Evolutionary conservation across 306 rosid species (phyloP).

Genomic region (Lotus japonicus): DNA sequence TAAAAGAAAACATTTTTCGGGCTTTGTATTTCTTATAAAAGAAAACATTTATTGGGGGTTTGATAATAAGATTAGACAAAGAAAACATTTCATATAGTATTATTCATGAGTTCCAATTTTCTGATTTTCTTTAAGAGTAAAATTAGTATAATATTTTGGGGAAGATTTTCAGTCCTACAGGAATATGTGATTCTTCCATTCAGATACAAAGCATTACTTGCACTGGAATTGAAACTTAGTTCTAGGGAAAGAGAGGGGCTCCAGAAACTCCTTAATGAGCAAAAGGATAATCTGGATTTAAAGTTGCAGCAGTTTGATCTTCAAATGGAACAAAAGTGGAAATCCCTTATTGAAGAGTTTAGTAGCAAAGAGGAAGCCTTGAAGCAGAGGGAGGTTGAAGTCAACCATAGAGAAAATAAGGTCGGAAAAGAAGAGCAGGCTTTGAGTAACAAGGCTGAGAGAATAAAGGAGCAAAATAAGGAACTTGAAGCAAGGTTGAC

Average conservation of each 20-base stretch:
- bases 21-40: too few relatives aligned
- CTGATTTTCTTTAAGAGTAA: too few relatives aligned
- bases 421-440: conserved; percentile 62
- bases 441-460: conserved; percentile 61
- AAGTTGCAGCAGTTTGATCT: conserved; percentile 57
- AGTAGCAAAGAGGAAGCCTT: conserved; percentile 34
- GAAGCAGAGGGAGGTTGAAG: conserved; percentile 59
- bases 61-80: too few relatives aligned
- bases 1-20: too few relatives aligned
- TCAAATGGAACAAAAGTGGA: conserved; percentile 54
- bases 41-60: too few relatives aligned
- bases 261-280: conserved; percentile 54
- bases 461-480: conserved; percentile 67
- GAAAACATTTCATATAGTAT: too few relatives aligned
- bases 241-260: conserved; percentile 71
- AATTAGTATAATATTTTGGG: too few relatives aligned
- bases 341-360: conserved; percentile 47
- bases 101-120: too few relatives aligned
- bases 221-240: conserved; percentile 52
- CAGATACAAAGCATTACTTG: conserved; percentile 50
- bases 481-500: conserved; percentile 55
- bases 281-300: conserved; percentile 38
- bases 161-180: too few relatives aligned
- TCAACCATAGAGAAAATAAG: conserved; percentile 63
- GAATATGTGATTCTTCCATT: too few relatives aligned